Conservation (phyloP, 306 rosid species). For the Parietaria judaica region DNA sequence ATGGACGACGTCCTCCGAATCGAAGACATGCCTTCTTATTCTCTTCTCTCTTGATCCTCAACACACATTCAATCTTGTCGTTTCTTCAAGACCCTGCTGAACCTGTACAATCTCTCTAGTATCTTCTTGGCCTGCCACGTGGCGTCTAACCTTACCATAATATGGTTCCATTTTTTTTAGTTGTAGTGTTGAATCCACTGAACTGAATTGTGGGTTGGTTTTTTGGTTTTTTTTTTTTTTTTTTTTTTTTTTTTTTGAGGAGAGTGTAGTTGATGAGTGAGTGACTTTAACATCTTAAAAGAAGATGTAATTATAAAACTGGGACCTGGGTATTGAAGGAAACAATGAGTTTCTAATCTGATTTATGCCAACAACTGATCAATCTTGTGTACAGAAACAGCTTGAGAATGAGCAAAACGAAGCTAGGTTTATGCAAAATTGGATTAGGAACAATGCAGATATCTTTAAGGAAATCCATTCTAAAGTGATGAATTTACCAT, state of each 20-base stretch:
- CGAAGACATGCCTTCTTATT: conserved; percentile 89
- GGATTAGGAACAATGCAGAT: not conserved
- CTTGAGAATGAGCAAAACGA: no score
- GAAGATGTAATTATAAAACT: no score
- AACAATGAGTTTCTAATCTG: no score
- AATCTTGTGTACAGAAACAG: no score
- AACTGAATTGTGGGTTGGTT: no score
- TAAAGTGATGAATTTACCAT: not conserved
- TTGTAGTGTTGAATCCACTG: not conserved
- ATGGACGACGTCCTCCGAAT: conserved; percentile 66
- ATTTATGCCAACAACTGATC: no score
- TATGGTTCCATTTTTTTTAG: not conserved
- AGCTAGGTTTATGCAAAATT: no score
- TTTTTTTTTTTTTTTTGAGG: not conserved
- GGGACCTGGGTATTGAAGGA: no score
- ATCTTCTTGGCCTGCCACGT: conserved; percentile 1
- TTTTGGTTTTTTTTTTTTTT: conserved; percentile 1
- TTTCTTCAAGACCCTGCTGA: conserved; percentile 7
- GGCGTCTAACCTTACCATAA: conserved; percentile 10
- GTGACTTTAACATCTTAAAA: no score
- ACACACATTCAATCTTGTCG: conserved; percentile 5
- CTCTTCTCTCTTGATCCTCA: conserved; percentile 48
- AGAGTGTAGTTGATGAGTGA: not conserved
- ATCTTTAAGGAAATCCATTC: not conserved
- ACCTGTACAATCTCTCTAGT: conserved; percentile 8